These are phyloP conservation scores for Croton laevigatus DNA, from an alignment of 441 rosid species.

Conservation along the genomic window DNA sequence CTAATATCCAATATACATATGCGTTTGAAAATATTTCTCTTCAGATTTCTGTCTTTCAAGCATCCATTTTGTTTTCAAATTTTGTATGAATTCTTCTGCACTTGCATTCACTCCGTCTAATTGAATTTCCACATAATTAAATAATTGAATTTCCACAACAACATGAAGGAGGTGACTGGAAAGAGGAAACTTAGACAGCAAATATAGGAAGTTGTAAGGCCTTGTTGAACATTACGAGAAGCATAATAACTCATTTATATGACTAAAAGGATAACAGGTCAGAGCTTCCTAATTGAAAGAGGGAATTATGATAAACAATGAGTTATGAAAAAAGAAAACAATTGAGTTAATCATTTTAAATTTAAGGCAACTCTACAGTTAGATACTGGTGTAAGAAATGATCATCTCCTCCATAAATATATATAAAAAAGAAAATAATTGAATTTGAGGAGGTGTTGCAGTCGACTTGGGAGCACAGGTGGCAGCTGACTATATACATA, in stretches of 20 bases:
- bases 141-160: too few relatives aligned
- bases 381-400: constrained; percentile 14
- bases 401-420: constrained; percentile 16
- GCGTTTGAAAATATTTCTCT: constrained; percentile 21
- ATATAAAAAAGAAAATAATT: constrained; percentile 3
- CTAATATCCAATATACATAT: too few relatives aligned
- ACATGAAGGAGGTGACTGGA: constrained; percentile 15
- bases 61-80: constrained; percentile 18
- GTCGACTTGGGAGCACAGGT: constrained; percentile 22
- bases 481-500: constrained; percentile 16
- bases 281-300: constrained; percentile 24
- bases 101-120: constrained; percentile 31
- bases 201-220: background rate
- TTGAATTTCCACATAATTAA: background rate
- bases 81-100: constrained; percentile 32
- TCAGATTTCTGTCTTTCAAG: constrained; percentile 31
- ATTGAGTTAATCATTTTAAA: constrained; percentile 21
- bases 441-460: constrained; percentile 18
- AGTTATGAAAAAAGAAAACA: constrained; percentile 28
- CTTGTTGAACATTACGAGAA: too few relatives aligned
- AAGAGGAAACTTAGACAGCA: constrained; percentile 7
- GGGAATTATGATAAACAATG: constrained; percentile 2
- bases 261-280: constrained; percentile 26
- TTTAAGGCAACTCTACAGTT: constrained; percentile 14
- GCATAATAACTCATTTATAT: constrained; percentile 29